phyloP scores from a whole-genome alignment of 2,329 filamentous ascomycete genomes.

The Grosmannia clavigera region DNA sequence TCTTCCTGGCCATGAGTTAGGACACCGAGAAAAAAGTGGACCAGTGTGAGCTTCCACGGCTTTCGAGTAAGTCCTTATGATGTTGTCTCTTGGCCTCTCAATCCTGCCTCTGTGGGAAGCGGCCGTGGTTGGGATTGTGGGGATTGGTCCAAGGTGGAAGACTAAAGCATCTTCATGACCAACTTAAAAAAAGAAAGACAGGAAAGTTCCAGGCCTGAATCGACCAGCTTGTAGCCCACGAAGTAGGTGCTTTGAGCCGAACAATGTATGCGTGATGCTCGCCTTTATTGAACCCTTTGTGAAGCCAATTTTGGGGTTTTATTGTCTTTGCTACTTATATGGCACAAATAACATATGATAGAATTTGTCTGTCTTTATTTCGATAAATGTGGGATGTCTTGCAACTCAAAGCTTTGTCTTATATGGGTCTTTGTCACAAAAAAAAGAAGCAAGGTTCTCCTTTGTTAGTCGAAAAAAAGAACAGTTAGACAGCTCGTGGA shows the following conservation, averaged over 20 bases:
- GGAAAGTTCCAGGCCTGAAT: not conserved
- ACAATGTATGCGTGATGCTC: no score
- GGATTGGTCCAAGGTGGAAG: slow-evolving; percentile 12
- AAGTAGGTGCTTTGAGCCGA: not conserved
- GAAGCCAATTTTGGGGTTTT: no score
- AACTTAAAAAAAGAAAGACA: not conserved
- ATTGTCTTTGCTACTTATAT: no score
- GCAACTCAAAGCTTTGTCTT: no score
- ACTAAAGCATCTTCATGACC: not conserved
- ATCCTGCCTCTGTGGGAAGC: slow-evolving; percentile 17
- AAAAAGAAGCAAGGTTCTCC: no score
- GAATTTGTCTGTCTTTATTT: no score
- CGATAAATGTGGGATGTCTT: no score
- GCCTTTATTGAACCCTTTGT: no score
- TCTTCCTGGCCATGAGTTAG: slow-evolving; percentile 18
- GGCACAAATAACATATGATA: no score
- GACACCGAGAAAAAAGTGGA: slow-evolving; percentile 19
- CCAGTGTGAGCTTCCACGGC: slow-evolving; percentile 17
- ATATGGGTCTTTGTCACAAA: no score
- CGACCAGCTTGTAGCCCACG: not conserved
- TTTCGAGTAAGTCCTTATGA: slow-evolving; percentile 20
- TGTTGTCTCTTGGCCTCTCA: slow-evolving; percentile 17
- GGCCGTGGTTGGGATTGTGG: slow-evolving; percentile 16
- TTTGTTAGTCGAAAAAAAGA: no score
- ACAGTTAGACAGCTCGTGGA: no score